These are phyloP conservation scores for Nakazawaea wickerhamii DNA, from an alignment of 805 yeast species.

Conservation along the genomic window DNA sequence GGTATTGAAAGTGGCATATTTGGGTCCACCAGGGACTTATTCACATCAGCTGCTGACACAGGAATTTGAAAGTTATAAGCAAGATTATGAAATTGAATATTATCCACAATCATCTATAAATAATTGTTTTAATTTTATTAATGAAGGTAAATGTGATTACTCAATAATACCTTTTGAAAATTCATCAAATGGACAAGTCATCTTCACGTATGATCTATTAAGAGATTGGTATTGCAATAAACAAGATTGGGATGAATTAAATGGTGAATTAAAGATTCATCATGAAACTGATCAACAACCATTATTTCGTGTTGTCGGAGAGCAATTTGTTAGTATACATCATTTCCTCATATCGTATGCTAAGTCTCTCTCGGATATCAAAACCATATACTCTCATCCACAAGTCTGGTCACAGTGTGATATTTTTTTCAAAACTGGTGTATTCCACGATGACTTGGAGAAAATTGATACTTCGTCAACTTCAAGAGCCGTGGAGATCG, in stretches of 20 bases:
- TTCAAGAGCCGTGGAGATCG: constrained; percentile 74
- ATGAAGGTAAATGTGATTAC: constrained; percentile 44
- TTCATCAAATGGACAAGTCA: constrained; percentile 93
- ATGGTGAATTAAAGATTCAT: constrained; percentile 6
- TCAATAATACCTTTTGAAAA: constrained; percentile 90
- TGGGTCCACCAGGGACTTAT: constrained; percentile 92
- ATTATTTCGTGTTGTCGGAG: constrained; percentile 56
- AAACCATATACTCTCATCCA: constrained; percentile 80
- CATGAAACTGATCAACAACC: constrained; percentile 21
- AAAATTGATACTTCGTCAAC: constrained; percentile 73
- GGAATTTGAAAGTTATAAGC: constrained; percentile 25
- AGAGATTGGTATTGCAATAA: constrained; percentile 52
- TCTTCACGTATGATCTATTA: constrained; percentile 74
- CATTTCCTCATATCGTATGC: constrained; percentile 64
- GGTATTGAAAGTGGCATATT: constrained; percentile 51
- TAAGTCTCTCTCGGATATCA: constrained; percentile 38
- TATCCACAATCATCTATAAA: constrained; percentile 38
- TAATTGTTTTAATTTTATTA: constrained; percentile 58
- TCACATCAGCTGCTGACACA: constrained; percentile 74
- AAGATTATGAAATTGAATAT: constrained; percentile 22
- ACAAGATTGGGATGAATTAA: constrained; percentile 11
- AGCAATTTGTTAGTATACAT: constrained; percentile 75
- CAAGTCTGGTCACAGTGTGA: constrained; percentile 96
- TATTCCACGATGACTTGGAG: constrained; percentile 32
- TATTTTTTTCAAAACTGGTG: constrained; percentile 40